Percentiles rank a stretch among this genome's conserved stretches.
Conservation (phyloP, 2,329 filamentous ascomycete species). For the Cadophora malorum region DNA sequence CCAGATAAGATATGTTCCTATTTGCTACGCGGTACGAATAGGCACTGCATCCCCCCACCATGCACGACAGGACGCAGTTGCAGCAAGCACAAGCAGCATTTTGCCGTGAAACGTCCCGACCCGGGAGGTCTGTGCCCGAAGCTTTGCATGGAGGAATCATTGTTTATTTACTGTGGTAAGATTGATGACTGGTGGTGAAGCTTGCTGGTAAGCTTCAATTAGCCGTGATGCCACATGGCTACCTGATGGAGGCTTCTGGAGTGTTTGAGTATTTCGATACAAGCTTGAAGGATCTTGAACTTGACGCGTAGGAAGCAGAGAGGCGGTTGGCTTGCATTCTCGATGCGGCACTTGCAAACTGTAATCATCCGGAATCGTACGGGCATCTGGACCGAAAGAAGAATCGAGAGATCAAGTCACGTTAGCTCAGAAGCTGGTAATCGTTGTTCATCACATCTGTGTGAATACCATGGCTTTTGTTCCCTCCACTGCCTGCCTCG, state of each 20-base stretch:
- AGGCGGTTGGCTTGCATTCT: background rate
- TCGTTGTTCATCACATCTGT: background rate
- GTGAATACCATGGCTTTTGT: background rate
- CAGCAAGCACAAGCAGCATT: background rate
- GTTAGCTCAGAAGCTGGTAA: too few species aligned
- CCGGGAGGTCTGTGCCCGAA: constrained; percentile 14
- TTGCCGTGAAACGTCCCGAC: constrained; percentile 10
- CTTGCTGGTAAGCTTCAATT: background rate
- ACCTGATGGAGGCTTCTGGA: background rate
- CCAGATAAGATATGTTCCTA: background rate
- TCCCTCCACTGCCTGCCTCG: background rate
- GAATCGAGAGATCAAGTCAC: background rate
- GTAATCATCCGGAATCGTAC: background rate
- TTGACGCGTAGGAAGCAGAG: background rate
- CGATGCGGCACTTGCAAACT: background rate
- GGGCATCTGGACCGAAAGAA: background rate
- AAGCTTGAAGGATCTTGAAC: background rate
- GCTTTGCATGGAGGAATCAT: background rate
- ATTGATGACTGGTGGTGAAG: background rate
- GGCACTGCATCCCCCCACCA: background rate
- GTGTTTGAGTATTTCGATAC: background rate
- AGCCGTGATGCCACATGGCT: background rate
- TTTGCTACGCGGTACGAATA: background rate
- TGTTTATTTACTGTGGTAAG: constrained; percentile 5
- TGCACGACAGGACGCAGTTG: constrained; percentile 1